These are phyloP conservation scores for Globisporangium splendens DNA, from an alignment of 352 stramenopile genomes.

Conservation along the genomic window DNA sequence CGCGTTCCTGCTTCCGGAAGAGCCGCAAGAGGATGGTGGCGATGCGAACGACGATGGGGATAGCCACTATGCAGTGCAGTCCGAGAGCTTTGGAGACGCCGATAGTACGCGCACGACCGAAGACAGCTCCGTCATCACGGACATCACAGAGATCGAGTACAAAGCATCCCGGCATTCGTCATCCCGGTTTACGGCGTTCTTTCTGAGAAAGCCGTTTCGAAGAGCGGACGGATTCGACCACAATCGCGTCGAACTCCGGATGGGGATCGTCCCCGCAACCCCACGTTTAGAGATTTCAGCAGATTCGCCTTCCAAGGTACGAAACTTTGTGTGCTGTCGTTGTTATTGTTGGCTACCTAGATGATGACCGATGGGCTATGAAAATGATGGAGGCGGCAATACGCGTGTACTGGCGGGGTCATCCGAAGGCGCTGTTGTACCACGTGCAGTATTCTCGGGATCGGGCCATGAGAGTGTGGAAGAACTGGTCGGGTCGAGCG, in stretches of 20 bases:
- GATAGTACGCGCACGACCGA: slow-evolving; percentile 68
- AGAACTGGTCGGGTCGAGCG: slow-evolving; percentile 59
- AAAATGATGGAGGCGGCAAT: slow-evolving; percentile 42
- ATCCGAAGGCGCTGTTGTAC: slow-evolving; percentile 48
- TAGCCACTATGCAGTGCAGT: slow-evolving; percentile 67
- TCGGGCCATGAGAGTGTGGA: slow-evolving; percentile 77
- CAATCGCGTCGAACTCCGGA: slow-evolving; percentile 29
- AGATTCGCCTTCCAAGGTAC: slow-evolving; percentile 66
- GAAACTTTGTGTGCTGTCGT: not conserved
- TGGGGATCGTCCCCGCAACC: slow-evolving; percentile 38
- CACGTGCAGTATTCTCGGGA: slow-evolving; percentile 74
- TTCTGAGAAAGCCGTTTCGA: slow-evolving; percentile 62
- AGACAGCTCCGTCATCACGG: slow-evolving; percentile 66
- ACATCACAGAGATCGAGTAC: slow-evolving; percentile 49
- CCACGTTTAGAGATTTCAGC: slow-evolving; percentile 41
- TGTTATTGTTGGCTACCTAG: no score
- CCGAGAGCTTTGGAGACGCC: slow-evolving; percentile 72
- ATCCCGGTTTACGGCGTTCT: slow-evolving; percentile 44
- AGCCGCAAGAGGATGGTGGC: slow-evolving; percentile 45
- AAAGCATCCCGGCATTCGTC: slow-evolving; percentile 51
- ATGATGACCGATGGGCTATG: no score
- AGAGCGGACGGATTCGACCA: slow-evolving; percentile 49
- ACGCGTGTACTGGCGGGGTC: slow-evolving; percentile 49
- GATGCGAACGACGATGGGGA: slow-evolving; percentile 56
- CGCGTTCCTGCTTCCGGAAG: slow-evolving; percentile 35